Evolutionary conservation across 805 yeast genomes (phyloP).

Genomic region (Saccharomyces mikatae): DNA sequence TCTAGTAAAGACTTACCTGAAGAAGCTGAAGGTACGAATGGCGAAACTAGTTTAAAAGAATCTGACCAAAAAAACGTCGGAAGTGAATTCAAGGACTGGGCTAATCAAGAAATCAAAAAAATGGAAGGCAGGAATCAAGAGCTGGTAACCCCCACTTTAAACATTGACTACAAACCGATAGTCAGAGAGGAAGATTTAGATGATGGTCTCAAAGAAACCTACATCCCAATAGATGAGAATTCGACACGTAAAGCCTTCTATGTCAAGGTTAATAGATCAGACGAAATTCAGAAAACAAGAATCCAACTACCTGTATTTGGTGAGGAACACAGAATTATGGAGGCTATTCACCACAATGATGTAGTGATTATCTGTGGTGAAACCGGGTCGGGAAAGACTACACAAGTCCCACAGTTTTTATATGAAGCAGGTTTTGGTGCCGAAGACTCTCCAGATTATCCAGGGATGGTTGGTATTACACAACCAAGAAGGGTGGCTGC

Average conservation of each 20-base stretch:
- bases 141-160: slow-evolving; percentile 43
- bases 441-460: slow-evolving; percentile 45
- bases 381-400: slow-evolving; percentile 97
- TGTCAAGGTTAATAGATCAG: slow-evolving; percentile 59
- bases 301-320: slow-evolving; percentile 77
- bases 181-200: slow-evolving; percentile 65
- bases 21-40: slow-evolving; percentile 30
- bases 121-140: slow-evolving; percentile 53
- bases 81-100: slow-evolving; percentile 79
- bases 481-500: slow-evolving; percentile 96
- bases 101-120: slow-evolving; percentile 59
- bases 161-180: slow-evolving; percentile 45
- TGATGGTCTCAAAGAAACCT: slow-evolving; percentile 59
- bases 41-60: slow-evolving; percentile 29
- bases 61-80: slow-evolving; percentile 38
- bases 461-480: slow-evolving; percentile 94
- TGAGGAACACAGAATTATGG: slow-evolving; percentile 92
- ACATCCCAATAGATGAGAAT: slow-evolving; percentile 48
- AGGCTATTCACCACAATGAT: slow-evolving; percentile 87
- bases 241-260: slow-evolving; percentile 50
- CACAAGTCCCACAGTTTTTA: slow-evolving; percentile 94
- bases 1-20: slow-evolving; percentile 19
- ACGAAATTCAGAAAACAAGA: slow-evolving; percentile 59
- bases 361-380: slow-evolving; percentile 91
- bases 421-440: slow-evolving; percentile 88